Conservation (phyloP, 2,329 filamentous ascomycete genomes). For the Ophiosphaerella korrae region DNA sequence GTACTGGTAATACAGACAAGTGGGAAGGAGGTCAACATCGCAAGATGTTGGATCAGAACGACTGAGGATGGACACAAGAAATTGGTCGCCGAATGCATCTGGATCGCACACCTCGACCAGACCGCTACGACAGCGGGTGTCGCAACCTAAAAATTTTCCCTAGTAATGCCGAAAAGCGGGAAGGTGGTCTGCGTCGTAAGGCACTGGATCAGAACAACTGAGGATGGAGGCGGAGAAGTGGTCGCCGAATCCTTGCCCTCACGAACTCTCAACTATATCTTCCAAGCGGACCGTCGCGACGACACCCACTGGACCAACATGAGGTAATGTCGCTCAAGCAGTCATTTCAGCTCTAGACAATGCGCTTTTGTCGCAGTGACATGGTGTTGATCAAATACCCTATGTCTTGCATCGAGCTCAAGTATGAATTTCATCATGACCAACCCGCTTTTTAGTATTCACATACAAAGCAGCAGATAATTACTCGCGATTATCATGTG, state of each 20-base stretch:
- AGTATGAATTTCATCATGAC: no score
- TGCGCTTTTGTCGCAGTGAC: no score
- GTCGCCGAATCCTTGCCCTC: not conserved
- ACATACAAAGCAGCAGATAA: no score
- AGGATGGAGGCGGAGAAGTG: not conserved
- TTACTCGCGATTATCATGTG: no score
- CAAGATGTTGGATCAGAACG: constrained; percentile 2
- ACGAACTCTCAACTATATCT: not conserved
- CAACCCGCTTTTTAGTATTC: no score
- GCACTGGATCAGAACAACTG: constrained; percentile 4
- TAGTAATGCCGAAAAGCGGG: not conserved
- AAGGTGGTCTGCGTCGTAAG: constrained; percentile 1
- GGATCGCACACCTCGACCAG: not conserved
- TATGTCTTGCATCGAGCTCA: no score
- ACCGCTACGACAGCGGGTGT: not conserved
- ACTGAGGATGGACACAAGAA: not conserved
- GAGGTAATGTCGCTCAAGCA: no score
- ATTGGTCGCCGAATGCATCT: not conserved
- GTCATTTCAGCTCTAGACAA: not conserved
- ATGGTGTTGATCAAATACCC: no score
- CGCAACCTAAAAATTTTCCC: not conserved
- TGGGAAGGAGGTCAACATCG: constrained; percentile 2
- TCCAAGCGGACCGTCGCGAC: not conserved
- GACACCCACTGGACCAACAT: not conserved
- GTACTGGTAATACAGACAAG: not conserved